Evolutionary conservation across 768 basidiomycete species (phyloP), one percentile per base, ranked within the genome.

Genomic region (Floccularia luteovirens): DNA sequence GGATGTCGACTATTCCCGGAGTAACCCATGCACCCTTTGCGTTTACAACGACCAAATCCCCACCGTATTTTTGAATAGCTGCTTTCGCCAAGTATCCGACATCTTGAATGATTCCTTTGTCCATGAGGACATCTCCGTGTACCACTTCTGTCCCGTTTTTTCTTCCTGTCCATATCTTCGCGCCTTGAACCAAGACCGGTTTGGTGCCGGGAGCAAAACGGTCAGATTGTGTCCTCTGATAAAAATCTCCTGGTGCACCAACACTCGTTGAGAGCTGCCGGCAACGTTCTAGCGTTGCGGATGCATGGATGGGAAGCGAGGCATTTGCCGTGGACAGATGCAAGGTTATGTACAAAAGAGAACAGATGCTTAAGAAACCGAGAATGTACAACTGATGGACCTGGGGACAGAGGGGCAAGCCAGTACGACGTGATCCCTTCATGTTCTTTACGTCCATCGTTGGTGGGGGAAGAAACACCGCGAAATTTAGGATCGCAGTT

Each of bases 131-230:
- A 44, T 85, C 83, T 1, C 76, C 82, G 4, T 59, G 57, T 27
- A 87, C 39, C 20, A 90, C 67, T 43, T 82, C 66, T 1, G 76
- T 75, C 0, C 89, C 89, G 31, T 83, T 77, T 20, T 76, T 53
- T 17, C 59, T 55, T 5, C 89, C 88, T 1, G 89, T 92, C 90
- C 90, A 93, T 46, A 94, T 72, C 21, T 67, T 86, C 19, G 80
- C 90, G 46, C 90, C 85, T 55, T 67, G 72, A 40, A 92, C 71
- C 36, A 85, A 64, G 4, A 75, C 66, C 1, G 86, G 66, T 36
- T 64, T 66, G 2, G 87, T 84, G 2, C 79, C 82, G 2, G 62
- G 62, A 6, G 66, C 77, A 48, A 75, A 86, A 3, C 86, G 69
- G 55, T 88, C 85, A 6, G 82, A 87, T 33, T 61, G 54, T 4